Percentiles rank a stretch among this genome's conserved stretches.
phyloP scores from a whole-genome alignment of 257 asterid species.

The Cynanchum wilfordii region DNA sequence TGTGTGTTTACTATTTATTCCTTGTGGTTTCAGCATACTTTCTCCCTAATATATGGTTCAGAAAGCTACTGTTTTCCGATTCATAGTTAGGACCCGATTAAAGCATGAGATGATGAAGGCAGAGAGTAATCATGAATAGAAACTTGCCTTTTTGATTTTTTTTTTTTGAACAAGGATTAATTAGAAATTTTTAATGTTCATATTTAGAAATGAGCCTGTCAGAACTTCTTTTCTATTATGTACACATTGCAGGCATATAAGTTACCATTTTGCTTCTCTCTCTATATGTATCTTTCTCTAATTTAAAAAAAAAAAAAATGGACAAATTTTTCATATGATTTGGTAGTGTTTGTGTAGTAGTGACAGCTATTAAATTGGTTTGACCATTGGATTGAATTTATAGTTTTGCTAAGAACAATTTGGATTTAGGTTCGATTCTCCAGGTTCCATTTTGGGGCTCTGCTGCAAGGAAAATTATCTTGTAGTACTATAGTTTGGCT shows the following conservation, averaged over 20 bases:
- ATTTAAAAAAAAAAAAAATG: too few relatives aligned
- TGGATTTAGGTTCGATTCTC: neutral
- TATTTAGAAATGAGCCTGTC: neutral
- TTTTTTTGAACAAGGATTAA: neutral
- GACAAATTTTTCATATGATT: too few relatives aligned
- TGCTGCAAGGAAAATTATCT: neutral
- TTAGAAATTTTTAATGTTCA: neutral
- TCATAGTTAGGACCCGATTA: neutral
- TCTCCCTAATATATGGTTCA: neutral
- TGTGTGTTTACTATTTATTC: neutral
- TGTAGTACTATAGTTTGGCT: neutral
- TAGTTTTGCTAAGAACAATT: neutral
- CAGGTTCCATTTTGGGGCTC: neutral
- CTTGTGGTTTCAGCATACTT: neutral
- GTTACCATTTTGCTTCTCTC: neutral
- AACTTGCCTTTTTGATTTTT: neutral
- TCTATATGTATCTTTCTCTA: neutral
- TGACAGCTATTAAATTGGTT: neutral
- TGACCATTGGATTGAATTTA: neutral
- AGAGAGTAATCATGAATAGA: neutral
- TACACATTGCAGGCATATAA: too few relatives aligned
- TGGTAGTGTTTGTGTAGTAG: neutral
- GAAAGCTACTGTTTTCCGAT: neutral
- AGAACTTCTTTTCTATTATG: neutral
- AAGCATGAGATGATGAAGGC: neutral